phyloP scores from a whole-genome alignment of 73 alveolate genomes.

The Stentor coeruleus region DNA sequence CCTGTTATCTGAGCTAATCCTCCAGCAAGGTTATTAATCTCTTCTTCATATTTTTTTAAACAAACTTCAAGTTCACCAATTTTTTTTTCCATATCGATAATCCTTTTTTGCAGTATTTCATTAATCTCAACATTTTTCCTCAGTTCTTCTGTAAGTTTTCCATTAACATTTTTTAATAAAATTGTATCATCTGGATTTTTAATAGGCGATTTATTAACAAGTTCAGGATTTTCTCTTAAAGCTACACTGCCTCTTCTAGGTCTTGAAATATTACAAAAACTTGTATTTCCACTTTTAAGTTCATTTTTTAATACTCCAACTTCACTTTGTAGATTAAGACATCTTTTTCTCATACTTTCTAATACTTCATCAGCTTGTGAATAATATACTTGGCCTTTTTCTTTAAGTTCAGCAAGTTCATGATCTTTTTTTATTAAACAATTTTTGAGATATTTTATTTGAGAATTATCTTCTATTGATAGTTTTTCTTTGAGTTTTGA shows the following conservation, averaged over 20 bases:
- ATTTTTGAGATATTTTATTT: not conserved
- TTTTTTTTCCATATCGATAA: not conserved
- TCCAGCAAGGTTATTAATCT: slow-evolving; percentile 15
- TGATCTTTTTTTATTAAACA: not conserved
- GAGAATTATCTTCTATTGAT: not conserved
- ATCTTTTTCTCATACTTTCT: not conserved
- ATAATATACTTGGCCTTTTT: slow-evolving; percentile 28
- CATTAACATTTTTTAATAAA: not conserved
- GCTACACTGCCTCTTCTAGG: not conserved
- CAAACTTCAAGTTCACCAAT: not conserved
- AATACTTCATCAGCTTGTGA: slow-evolving; percentile 17
- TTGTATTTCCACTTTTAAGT: not conserved
- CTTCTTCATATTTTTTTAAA: not conserved
- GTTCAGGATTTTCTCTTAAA: not conserved
- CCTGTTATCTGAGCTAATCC: slow-evolving; percentile 13
- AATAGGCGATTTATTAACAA: not conserved
- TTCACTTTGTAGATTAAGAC: slow-evolving; percentile 11
- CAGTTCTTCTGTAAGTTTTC: not conserved
- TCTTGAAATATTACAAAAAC: no score
- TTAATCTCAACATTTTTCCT: not conserved
- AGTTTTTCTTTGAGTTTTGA: not conserved
- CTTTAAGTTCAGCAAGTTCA: slow-evolving; percentile 8
- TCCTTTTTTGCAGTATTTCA: not conserved
- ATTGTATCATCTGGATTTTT: not conserved
- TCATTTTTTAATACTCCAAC: slow-evolving; percentile 3